Conservation (phyloP, 345 rosid genomes). For the Xanthoceras sorbifolium region DNA sequence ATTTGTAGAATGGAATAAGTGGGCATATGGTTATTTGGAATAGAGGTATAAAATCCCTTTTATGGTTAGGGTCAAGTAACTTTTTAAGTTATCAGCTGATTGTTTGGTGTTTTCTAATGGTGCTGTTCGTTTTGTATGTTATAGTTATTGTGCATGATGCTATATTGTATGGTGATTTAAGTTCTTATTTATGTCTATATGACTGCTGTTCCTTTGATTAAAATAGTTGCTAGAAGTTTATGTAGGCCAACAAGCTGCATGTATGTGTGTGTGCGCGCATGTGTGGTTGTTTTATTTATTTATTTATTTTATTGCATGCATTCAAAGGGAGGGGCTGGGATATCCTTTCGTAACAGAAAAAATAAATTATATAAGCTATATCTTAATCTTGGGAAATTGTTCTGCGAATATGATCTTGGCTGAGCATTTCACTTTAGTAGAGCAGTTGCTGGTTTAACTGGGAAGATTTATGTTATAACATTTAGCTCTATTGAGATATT, state of each 20-base stretch:
- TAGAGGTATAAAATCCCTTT: neutral
- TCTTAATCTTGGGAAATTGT: neutral
- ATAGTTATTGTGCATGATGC: neutral
- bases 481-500: constrained; percentile 14
- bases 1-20: neutral
- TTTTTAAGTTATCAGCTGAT: neutral
- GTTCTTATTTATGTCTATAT: neutral
- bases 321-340: neutral
- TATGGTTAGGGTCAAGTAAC: neutral
- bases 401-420: neutral
- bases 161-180: neutral
- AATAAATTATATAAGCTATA: neutral
- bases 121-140: neutral
- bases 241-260: neutral
- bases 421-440: neutral
- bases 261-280: neutral
- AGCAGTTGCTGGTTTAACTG: neutral
- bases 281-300: neutral
- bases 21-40: neutral
- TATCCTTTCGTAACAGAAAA: neutral
- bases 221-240: neutral
- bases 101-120: neutral
- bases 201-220: neutral
- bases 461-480: neutral
- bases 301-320: neutral